Percentiles rank a stretch among this genome's conserved stretches.
phyloP scores from a whole-genome alignment of 805 yeast species.

The Barnettozyma sucrosica region DNA sequence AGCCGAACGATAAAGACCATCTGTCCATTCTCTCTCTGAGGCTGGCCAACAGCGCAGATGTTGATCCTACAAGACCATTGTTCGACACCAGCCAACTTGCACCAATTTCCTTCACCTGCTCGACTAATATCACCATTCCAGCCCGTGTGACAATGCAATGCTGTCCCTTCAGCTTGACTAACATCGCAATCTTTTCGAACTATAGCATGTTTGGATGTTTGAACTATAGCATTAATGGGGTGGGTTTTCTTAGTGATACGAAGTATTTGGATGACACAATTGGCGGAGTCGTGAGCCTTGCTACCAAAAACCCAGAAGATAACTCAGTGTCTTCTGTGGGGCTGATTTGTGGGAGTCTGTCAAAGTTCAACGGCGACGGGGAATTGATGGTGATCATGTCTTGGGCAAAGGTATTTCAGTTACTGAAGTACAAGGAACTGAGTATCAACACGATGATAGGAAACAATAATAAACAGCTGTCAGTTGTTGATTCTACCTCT shows the following conservation, averaged over 20 bases:
- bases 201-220: conserved; percentile 19
- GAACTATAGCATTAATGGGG: conserved; percentile 14
- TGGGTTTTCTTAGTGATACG: conserved; percentile 21
- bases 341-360: conserved; percentile 18
- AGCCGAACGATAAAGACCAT: conserved; percentile 11
- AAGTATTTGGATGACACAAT: conserved; percentile 25
- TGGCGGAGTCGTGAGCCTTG: conserved; percentile 22
- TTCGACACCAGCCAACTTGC: conserved; percentile 10
- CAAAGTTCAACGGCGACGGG: conserved; percentile 27
- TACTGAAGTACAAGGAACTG: conserved; percentile 10
- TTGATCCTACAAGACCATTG: conserved; percentile 7
- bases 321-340: conserved; percentile 17
- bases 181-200: conserved; percentile 23
- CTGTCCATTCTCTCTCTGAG: conserved; percentile 18
- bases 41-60: conserved; percentile 2
- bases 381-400: conserved; percentile 21
- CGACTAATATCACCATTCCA: conserved; percentile 13
- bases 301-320: not conserved
- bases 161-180: conserved; percentile 28
- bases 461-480: not conserved
- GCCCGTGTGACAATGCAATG: conserved; percentile 17
- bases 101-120: conserved; percentile 10
- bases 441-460: not conserved
- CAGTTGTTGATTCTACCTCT: not conserved
- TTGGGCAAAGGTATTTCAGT: conserved; percentile 20